Percentiles rank a stretch among this genome's conserved stretches.
phyloP scores from a whole-genome alignment of 163 green algal species.

The Smithsoniella earleae region DNA sequence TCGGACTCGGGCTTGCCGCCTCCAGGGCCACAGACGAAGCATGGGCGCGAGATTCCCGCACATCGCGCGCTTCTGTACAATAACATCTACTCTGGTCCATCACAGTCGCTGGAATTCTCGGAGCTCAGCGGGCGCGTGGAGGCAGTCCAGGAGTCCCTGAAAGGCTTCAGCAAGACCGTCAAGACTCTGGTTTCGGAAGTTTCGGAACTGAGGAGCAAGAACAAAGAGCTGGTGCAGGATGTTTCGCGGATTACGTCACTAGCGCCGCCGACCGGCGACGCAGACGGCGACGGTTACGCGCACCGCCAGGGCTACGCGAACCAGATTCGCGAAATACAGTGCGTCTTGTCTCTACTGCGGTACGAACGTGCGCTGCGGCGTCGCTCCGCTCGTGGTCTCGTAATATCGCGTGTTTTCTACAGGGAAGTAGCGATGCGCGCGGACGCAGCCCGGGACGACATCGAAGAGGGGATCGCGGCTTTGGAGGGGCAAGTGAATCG shows the following conservation, averaged over 20 bases:
- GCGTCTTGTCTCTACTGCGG: too few relatives aligned
- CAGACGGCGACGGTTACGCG: too few relatives aligned
- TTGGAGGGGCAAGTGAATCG: slow-evolving; percentile 3
- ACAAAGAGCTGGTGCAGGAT: too few relatives aligned
- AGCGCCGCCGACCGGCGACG: too few relatives aligned
- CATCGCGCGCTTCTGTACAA: not conserved
- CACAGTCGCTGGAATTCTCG: not conserved
- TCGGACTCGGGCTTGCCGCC: not conserved
- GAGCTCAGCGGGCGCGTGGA: not conserved
- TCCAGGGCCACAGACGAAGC: not conserved
- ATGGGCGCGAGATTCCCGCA: not conserved
- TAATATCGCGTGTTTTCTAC: too few relatives aligned
- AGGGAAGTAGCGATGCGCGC: not conserved
- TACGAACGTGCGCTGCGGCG: too few relatives aligned
- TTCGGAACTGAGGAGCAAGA: too few relatives aligned
- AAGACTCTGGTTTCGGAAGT: not conserved
- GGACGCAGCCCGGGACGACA: not conserved
- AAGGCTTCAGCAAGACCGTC: not conserved
- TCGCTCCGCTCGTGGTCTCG: too few relatives aligned
- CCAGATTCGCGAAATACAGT: too few relatives aligned
- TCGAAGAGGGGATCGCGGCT: not conserved
- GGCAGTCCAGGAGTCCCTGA: not conserved
- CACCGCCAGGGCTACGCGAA: too few relatives aligned
- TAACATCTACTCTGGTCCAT: slow-evolving; percentile 21
- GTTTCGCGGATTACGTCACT: too few relatives aligned